A percentile compares a stretch with the other conserved stretches of the same genome.
Conservation (phyloP, 352 stramenopile genomes). For the Elongisporangium undulatum region DNA sequence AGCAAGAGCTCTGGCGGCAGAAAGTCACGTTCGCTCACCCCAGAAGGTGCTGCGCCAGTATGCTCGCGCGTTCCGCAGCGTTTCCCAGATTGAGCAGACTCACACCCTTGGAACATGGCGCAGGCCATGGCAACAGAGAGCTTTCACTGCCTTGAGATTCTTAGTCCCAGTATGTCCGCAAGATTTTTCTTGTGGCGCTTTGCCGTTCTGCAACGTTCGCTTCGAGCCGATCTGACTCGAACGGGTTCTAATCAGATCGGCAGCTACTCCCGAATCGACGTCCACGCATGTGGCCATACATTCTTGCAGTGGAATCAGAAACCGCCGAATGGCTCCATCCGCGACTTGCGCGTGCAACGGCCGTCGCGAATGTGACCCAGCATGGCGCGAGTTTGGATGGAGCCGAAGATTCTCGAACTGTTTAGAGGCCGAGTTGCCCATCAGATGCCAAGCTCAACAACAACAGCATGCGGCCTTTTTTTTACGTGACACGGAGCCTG, state of each 20-base stretch:
- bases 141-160: too few relatives aligned
- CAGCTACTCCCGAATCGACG: background rate
- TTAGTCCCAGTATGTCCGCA: too few relatives aligned
- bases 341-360: background rate
- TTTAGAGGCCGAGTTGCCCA: background rate
- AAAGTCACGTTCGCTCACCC: background rate
- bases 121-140: too few relatives aligned
- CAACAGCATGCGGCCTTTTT: background rate
- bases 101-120: too few relatives aligned
- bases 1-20: background rate
- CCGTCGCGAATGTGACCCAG: background rate
- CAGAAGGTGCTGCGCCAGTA: background rate
- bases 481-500: background rate
- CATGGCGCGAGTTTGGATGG: background rate
- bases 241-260: background rate
- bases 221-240: background rate
- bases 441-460: background rate
- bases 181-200: background rate
- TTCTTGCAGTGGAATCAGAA: background rate
- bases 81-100: background rate
- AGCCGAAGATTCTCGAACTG: background rate
- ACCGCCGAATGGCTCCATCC: background rate
- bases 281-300: background rate
- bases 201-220: background rate
- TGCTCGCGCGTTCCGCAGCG: background rate